phyloP scores from a whole-genome alignment of 2,329 filamentous ascomycete genomes.

The Graphilbum fragrans region DNA sequence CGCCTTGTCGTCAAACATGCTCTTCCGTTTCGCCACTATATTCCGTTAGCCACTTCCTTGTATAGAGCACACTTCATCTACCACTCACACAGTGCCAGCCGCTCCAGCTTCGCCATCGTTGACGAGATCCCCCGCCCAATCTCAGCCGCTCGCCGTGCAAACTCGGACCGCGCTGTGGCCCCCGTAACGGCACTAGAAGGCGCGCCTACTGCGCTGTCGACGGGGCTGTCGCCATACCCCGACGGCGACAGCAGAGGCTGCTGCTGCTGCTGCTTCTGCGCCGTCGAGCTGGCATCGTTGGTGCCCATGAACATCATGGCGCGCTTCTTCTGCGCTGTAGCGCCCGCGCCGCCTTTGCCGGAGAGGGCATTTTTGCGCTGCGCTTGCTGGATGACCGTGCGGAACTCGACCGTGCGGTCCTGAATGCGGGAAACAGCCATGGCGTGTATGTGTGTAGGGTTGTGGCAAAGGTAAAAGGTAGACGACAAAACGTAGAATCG shows the following conservation, averaged over 20 bases:
- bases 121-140: constrained; percentile 84
- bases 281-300: neutral
- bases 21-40: constrained; percentile 76
- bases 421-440: constrained; percentile 73
- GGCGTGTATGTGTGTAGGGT: too few relatives aligned
- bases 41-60: neutral
- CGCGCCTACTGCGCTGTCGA: constrained; percentile 35
- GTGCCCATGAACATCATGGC: constrained; percentile 5
- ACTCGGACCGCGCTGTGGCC: constrained; percentile 50
- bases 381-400: constrained; percentile 75
- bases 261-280: constrained; percentile 6
- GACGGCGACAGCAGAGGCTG: constrained; percentile 54
- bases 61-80: accelerated
- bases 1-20: constrained; percentile 90
- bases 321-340: constrained; percentile 53
- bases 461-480: neutral
- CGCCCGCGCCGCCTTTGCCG: constrained; percentile 39
- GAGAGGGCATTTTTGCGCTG: constrained; percentile 62
- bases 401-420: constrained; percentile 93
- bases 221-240: constrained; percentile 38
- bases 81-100: constrained; percentile 54
- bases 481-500: neutral
- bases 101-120: constrained; percentile 91
- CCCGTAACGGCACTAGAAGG: neutral
- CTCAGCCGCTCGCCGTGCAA: constrained; percentile 80